Base-by-base conservation (phyloP, 148 eudicot species). In the Vaccinium macrocarpon region DNA sequence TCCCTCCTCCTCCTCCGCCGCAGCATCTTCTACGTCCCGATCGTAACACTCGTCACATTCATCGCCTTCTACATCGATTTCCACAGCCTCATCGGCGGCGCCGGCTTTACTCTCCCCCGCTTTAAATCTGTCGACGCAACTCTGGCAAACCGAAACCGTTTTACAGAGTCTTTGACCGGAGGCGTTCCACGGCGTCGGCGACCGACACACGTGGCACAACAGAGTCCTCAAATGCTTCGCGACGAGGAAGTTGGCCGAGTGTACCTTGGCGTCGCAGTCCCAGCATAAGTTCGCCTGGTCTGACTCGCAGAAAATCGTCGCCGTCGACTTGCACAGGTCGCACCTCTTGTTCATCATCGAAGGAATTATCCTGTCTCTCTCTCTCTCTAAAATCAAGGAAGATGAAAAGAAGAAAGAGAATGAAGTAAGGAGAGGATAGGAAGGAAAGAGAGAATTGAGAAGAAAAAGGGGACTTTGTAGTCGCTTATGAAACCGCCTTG, bases 211-310 rank as follows among this genome's bases (percentile, higher is more conserved):
- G 83, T 78, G 89, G 84, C 93, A 91, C 32, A 91, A 89, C 8
- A 90, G 87, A 32, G 27, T 71, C 82, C 93, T 81, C 16, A 85
- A 78, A 74, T 91, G 93, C 59, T 91, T 75, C 19, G 92, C 93
- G 71, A 90, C 93, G 12, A 92, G 90, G 57, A 92, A 92, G 81
- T 92, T 92, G 8, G 94, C 93, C 16, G 89, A 85, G 88, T 91
- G 94, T 14, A 92, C 93, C 61, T 68, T 86, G 77, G 87, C 82
- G 72, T 92, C 95, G 81, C 95, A 92, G 84, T 52, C 79, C 92
- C 95, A 92, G 84, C 93, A 92, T 15, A 92, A 57, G 56, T 85
- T 84, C 2, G 93, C 95, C 78, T 83, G 89, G 72, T 92, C 95
- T 5, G 95, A 88, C 2, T 87, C 91, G 79, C 95, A 92, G 88